Evolutionary conservation across 345 rosid genomes (phyloP).

Genomic region (Dimocarpus longan): DNA sequence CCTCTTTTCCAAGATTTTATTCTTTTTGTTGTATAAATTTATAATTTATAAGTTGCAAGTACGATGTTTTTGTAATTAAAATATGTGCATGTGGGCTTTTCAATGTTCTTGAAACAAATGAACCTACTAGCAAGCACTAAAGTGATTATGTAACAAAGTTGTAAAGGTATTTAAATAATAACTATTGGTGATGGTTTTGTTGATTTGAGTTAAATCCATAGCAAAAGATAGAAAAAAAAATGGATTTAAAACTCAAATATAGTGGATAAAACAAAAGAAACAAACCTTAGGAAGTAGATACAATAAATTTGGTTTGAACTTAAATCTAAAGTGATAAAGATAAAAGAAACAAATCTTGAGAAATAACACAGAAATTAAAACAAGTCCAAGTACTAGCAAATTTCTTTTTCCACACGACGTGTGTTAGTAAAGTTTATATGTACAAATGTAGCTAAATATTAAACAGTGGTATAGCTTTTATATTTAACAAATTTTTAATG

Average conservation of each 20-base stretch:
- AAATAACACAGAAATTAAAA: not conserved
- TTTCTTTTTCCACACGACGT: too few relatives aligned
- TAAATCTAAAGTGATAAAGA: not conserved
- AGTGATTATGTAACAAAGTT: not conserved
- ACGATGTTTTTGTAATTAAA: slow-evolving; percentile 19
- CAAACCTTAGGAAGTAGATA: not conserved
- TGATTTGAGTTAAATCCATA: not conserved
- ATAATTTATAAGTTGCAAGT: not conserved
- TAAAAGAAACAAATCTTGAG: not conserved
- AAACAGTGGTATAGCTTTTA: too few relatives aligned
- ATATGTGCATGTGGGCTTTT: slow-evolving; percentile 19
- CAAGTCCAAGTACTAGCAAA: not conserved
- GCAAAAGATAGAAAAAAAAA: not conserved
- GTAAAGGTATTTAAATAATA: not conserved
- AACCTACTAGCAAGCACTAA: slow-evolving; percentile 6
- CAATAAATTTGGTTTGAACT: not conserved
- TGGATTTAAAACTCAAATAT: not conserved
- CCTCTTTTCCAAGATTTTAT: too few relatives aligned
- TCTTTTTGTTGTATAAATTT: too few relatives aligned
- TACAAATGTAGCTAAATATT: too few relatives aligned
- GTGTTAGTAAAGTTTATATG: not conserved
- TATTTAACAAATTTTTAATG: too few relatives aligned
- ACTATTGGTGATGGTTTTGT: not conserved
- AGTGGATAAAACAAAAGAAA: not conserved
- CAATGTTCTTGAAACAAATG: slow-evolving; percentile 1